Evolutionary conservation across 805 yeast genomes (phyloP).

Genomic region (Wickerhamiella occidentalis): DNA sequence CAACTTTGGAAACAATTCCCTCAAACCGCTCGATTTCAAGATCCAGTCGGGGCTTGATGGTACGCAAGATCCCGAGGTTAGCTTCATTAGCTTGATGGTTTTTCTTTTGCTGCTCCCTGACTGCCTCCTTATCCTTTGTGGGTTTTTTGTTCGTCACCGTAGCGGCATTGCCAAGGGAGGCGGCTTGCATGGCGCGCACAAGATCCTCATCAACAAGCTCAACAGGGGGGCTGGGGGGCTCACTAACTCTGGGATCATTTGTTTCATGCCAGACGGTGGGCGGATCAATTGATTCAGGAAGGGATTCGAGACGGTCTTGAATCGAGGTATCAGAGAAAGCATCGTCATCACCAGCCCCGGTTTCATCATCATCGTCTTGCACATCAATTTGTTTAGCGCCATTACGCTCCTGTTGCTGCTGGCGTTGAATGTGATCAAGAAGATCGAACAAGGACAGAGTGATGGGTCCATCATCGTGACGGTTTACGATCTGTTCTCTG

Average conservation of each 20-base stretch:
- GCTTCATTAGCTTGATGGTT: background rate
- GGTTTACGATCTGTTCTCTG: slow-evolving; percentile 3
- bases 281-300: background rate
- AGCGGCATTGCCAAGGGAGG: background rate
- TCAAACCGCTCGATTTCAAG: background rate
- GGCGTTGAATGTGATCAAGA: background rate
- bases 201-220: background rate
- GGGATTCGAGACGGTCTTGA: background rate
- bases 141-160: background rate
- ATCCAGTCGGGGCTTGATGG: background rate
- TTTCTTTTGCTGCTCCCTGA: background rate
- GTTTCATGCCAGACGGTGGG: background rate
- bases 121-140: background rate
- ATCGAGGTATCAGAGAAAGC: too few relatives aligned
- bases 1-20: background rate
- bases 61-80: background rate
- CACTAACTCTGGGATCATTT: background rate
- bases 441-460: background rate
- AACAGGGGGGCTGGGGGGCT: slow-evolving; percentile 1
- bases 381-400: too few relatives aligned
- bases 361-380: too few relatives aligned
- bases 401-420: background rate
- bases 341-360: background rate
- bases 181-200: background rate
- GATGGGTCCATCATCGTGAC: slow-evolving; percentile 4